Base-by-base conservation (phyloP, 129 eudicot species). In the Arctium minus region DNA sequence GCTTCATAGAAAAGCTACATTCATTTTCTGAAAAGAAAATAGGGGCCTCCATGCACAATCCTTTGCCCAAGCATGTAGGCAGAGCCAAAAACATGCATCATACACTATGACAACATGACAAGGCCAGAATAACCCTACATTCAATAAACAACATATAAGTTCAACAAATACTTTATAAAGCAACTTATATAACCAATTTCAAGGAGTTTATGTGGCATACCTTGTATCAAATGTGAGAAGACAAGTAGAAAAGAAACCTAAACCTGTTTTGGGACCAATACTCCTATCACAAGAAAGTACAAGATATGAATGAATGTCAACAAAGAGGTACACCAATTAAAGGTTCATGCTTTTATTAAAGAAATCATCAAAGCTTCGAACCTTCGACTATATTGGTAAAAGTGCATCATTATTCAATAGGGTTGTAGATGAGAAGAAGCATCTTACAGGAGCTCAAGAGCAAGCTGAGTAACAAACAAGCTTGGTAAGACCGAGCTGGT, bases 71-170 rank as follows among this genome's bases (percentile, higher is more conserved):
- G 27, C 27, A 22, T 22, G 27, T 22, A 22, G 27, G 27, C 27
- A 22, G 27, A 22, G 27, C 27, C 0, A 22, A 92, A 83, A 87
- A 79, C 97, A 92, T 33, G 97, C 95, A 76, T 92, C 97, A 32
- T 92, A 92, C 13, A 94, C 93, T n/a, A 92, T 83, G 35, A 92
- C 93, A 44, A 87, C 91, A 85, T 92, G 95, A 95, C 97, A 92
- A 11, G 97, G 93, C 48, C 97, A 94, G 3, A 89, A 88, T 22
- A 90, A 85, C 27, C 27, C 97, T 92, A 87, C 71, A 83, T 32
- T 77, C 31, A 80, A 69, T 67, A 27, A 72, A 42, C 79, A 53
- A 72, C 37, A 29, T 30, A 80, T 74, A 40, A 80, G 64, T 17
- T 67, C 72, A 71, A 38, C 56, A 12, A 8, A 40, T 7, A 83